Conservation (phyloP, 2,329 filamentous ascomycete genomes). For the Apiospora aurea region DNA sequence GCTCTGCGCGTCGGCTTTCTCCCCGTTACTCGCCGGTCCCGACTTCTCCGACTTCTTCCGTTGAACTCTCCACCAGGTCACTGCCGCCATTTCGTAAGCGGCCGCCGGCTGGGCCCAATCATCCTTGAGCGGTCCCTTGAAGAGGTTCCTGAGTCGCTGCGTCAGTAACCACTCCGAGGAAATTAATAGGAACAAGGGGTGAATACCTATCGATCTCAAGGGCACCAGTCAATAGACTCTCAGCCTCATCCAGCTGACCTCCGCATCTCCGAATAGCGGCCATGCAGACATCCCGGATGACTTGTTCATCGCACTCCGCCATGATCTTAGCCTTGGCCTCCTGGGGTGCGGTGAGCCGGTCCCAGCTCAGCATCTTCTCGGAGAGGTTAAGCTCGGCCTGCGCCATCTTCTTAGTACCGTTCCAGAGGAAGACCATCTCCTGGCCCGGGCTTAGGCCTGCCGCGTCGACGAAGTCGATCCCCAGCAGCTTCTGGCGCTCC, state of each 20-base stretch:
- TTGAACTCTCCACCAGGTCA: slow-evolving; percentile 73
- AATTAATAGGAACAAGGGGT: background rate
- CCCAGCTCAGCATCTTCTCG: slow-evolving; percentile 68
- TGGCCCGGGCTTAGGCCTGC: slow-evolving; percentile 81
- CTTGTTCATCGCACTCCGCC: slow-evolving; percentile 65
- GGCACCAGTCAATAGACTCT: slow-evolving; percentile 68
- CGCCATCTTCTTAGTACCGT: slow-evolving; percentile 83
- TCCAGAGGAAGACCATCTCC: slow-evolving; percentile 96
- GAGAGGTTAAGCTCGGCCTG: slow-evolving; percentile 68
- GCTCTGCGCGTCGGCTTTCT: background rate
- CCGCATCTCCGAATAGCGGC: slow-evolving; percentile 71
- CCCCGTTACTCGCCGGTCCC: background rate
- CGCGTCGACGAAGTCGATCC: slow-evolving; percentile 77
- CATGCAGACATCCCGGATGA: slow-evolving; percentile 70
- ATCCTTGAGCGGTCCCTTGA: slow-evolving; percentile 69
- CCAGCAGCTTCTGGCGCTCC: slow-evolving; percentile 71
- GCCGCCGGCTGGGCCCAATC: slow-evolving; percentile 77
- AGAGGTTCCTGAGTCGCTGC: slow-evolving; percentile 49
- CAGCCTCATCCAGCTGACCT: slow-evolving; percentile 69
- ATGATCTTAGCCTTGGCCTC: slow-evolving; percentile 54
- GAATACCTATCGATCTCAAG: slow-evolving; percentile 67
- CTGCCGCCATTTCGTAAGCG: slow-evolving; percentile 85
- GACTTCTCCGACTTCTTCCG: slow-evolving; percentile 45
- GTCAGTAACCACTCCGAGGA: slow-evolving; percentile 26
- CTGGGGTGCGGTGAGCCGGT: slow-evolving; percentile 60